Percentiles rank a stretch among this genome's conserved stretches.
These are phyloP conservation scores for Blepharisma stoltei DNA, from an alignment of 73 alveolate genomes.

Conservation along the genomic window DNA sequence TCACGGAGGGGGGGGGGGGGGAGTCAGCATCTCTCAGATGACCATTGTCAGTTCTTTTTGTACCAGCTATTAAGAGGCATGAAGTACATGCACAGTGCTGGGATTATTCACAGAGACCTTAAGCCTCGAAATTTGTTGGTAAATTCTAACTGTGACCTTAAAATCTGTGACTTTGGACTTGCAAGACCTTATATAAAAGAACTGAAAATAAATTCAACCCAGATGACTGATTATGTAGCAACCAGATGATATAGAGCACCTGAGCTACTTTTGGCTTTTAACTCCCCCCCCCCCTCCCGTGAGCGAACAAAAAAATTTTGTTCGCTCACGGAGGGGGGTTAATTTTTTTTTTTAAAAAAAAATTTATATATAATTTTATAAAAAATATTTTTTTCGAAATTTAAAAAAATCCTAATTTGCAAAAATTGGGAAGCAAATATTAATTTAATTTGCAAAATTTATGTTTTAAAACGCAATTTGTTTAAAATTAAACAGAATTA, in stretches of 20 bases:
- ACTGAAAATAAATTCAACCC: slow-evolving; percentile 34
- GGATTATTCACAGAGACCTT: slow-evolving; percentile 77
- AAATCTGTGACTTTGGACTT: slow-evolving; percentile 85
- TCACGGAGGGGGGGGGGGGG: too few relatives aligned
- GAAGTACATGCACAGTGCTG: slow-evolving; percentile 81
- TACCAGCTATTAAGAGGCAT: slow-evolving; percentile 82
- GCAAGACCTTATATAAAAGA: slow-evolving; percentile 52
- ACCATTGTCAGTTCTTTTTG: slow-evolving; percentile 77
- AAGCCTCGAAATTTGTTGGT: slow-evolving; percentile 77
- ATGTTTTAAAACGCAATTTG: too few relatives aligned
- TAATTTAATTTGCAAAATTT: too few relatives aligned
- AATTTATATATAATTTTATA: too few relatives aligned
- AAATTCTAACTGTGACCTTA: slow-evolving; percentile 81
- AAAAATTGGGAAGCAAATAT: too few relatives aligned
- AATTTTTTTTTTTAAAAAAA: too few relatives aligned
- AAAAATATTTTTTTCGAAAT: too few relatives aligned
- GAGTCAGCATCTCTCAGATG: slow-evolving; percentile 81
- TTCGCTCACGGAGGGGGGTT: too few relatives aligned
- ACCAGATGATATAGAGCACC: slow-evolving; percentile 75
- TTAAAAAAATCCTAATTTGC: too few relatives aligned
- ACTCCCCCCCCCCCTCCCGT: too few relatives aligned
- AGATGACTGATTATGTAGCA: slow-evolving; percentile 61
- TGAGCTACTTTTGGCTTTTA: slow-evolving; percentile 46
- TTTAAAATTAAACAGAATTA: too few relatives aligned
- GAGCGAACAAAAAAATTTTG: too few relatives aligned